Conservation (phyloP, 768 basidiomycete species). For the Tephrocybe sp. region DNA sequence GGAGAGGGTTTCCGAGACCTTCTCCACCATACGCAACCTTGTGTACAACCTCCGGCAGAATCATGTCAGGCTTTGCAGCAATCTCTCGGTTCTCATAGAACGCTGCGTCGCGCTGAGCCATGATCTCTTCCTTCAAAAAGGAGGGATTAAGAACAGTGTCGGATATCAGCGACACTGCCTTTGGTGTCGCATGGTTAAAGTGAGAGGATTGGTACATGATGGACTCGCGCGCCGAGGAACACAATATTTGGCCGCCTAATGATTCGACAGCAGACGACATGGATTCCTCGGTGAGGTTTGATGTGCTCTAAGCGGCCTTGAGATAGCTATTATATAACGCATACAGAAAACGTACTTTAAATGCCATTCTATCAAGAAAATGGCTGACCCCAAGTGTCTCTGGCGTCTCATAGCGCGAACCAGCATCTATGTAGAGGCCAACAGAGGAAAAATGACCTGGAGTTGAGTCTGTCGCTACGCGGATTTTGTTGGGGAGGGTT, state of each 20-base stretch:
- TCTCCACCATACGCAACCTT: conserved; percentile 75
- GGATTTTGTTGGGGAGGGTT: conserved; percentile 86
- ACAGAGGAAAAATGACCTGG: conserved; percentile 95
- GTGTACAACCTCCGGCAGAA: conserved; percentile 89
- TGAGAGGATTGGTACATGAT: conserved; percentile 99
- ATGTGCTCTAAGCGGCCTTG: conserved; percentile 58
- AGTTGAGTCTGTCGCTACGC: conserved; percentile 87
- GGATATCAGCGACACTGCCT: conserved; percentile 84
- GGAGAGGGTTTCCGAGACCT: conserved; percentile 86
- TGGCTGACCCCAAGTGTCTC: conserved; percentile 81
- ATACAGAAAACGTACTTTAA: conserved; percentile 64
- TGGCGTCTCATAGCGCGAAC: conserved; percentile 82
- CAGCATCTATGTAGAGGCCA: conserved; percentile 93
- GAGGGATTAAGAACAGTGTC: conserved; percentile 85
- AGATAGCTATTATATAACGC: conserved; percentile 2
- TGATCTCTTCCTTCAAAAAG: conserved; percentile 76
- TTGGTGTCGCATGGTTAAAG: conserved; percentile 78
- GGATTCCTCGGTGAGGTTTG: conserved; percentile 64
- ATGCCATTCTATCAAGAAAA: conserved; percentile 94
- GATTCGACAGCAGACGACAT: conserved; percentile 82
- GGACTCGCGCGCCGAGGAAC: conserved; percentile 87
- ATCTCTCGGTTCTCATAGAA: conserved; percentile 91
- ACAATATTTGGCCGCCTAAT: conserved; percentile 90
- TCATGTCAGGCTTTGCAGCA: conserved; percentile 85
- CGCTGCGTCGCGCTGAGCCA: conserved; percentile 82